phyloP scores from a whole-genome alignment of 1,139 yeast species.

The Meyerozyma carpophila region DNA sequence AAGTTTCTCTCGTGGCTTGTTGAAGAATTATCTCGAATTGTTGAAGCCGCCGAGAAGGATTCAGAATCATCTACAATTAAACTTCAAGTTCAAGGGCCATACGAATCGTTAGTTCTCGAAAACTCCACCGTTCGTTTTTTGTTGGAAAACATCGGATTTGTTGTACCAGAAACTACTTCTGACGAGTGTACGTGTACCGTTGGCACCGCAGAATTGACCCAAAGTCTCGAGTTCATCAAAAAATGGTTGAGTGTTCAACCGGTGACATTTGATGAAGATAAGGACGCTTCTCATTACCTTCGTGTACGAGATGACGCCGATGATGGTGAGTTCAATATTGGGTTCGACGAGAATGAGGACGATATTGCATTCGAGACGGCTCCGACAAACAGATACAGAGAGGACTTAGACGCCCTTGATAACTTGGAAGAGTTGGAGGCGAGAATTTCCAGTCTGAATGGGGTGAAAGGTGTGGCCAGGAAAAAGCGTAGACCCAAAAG shows the following conservation, averaged over 20 bases:
- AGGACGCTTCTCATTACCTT: slow-evolving; percentile 32
- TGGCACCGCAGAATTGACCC: slow-evolving; percentile 15
- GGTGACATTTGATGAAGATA: slow-evolving; percentile 36
- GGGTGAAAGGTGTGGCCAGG: slow-evolving; percentile 20
- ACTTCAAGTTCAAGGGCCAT: slow-evolving; percentile 14
- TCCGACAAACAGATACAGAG: slow-evolving; percentile 13
- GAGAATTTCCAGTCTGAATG: slow-evolving; percentile 9
- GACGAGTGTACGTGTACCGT: slow-evolving; percentile 27
- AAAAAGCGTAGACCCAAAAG: slow-evolving; percentile 8
- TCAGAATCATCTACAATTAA: slow-evolving; percentile 7
- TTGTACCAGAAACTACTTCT: slow-evolving; percentile 30
- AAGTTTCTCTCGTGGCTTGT: slow-evolving; percentile 39
- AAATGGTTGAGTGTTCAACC: slow-evolving; percentile 31
- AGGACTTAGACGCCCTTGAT: slow-evolving; percentile 24
- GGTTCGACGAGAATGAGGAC: slow-evolving; percentile 15
- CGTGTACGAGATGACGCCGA: slow-evolving; percentile 21
- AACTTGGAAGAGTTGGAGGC: slow-evolving; percentile 29
- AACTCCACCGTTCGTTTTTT: slow-evolving; percentile 33
- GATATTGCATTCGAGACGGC: slow-evolving; percentile 33
- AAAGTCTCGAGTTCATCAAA: slow-evolving; percentile 20
- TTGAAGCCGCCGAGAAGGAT: slow-evolving; percentile 15
- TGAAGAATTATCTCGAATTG: slow-evolving; percentile 29
- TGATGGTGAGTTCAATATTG: slow-evolving; percentile 15
- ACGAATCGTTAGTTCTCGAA: slow-evolving; percentile 25
- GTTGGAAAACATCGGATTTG: slow-evolving; percentile 28